Base-by-base conservation (phyloP, 1,139 yeast genomes). In the Hemisphaericaspora xylofermentans region DNA sequence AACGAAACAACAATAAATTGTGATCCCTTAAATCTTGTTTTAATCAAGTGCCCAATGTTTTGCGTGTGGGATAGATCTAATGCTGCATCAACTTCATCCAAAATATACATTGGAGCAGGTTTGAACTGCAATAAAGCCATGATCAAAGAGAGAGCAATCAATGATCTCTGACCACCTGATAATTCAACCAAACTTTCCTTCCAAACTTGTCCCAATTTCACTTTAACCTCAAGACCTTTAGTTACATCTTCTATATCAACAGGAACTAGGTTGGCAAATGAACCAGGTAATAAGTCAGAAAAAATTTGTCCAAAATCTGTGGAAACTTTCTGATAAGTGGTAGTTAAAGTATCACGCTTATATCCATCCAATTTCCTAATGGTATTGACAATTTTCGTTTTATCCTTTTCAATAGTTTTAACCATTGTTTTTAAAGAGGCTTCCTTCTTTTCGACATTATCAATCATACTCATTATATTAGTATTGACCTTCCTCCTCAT, bases 81-180 rank as follows among this genome's bases (percentile, higher is more conserved):
- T 1, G 99, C 99, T 1, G 99, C 98, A 65, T 93, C 98, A 29
- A 93, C 97, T 64, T 93, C 98, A 64, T 93, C 98, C 44, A 93
- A 71, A 53, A 93, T 91, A 60, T 93, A 93, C 96, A 93, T 88
- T 9, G 98, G 98, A 0, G 98, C 98, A 1, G 98, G 98, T 60
- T 89, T 88, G 70, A 88, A 91, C 61, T 91, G 96, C 42, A 93
- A 70, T 46, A 93, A 69, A 0, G 98, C 96, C 79, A 91, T 76
- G 51, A 91, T 91, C 53, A 93, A 71, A 3, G 98, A 87, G 39
- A 93, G 68, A 0, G 98, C 98, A 50, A 91, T 88, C 49, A 93
- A 76, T 0, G 98, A 93, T 51, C 98, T 70, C 63, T 94, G 99
- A 24, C 99, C 99, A 44, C 99, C 99, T 13, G 97, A 88, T 36